Base-by-base conservation (phyloP, 768 basidiomycete species). In the Psilocybe azurescens region DNA sequence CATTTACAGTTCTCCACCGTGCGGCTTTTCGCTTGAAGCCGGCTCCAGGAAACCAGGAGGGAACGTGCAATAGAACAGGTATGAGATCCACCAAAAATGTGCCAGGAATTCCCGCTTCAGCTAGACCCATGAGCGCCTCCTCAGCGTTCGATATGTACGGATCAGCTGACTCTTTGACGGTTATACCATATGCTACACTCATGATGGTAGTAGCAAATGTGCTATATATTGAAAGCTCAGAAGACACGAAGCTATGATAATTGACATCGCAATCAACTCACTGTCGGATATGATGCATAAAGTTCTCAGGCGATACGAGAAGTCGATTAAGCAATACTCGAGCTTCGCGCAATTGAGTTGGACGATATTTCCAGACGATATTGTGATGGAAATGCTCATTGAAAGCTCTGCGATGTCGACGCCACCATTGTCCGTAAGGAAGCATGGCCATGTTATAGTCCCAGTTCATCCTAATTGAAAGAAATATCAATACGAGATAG, bases 381-480 rank as follows among this genome's bases (percentile, higher is more conserved):
- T 77, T 75, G 1, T 80, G 75, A 30, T 79, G 78, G 61, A 86
- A 85, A 59, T 82, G 79, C 18, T 80, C 75, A 58, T 84, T 79
- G 62, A 86, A 83, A 72, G 79, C 74, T 48, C 77, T 77, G 33
- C 85, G 79, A 62, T 84, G 85, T 30, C 74, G 75, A 54, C 77
- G 79, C 80, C 83, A 86, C 58, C 75, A 61, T 7, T 60, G 38
- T 48, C 65, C 64, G 48, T 70, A 85, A 1, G 78, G 79, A 74
- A 82, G 79, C 55, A 85, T 77, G 0, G 78, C 81, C 38, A 85
- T 79, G 51, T 77, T 78, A 74, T 78, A 84, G 36, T 78, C 73
- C 65, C 64, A 65, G 24, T 60, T 57, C 66, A 70, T 70, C 20
- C 69, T 71, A 29, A 13, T 16, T 3, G 41, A 28, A 49, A 46